phyloP scores from a whole-genome alignment of 306 rosid genomes.

The Abrus pulchellus region DNA sequence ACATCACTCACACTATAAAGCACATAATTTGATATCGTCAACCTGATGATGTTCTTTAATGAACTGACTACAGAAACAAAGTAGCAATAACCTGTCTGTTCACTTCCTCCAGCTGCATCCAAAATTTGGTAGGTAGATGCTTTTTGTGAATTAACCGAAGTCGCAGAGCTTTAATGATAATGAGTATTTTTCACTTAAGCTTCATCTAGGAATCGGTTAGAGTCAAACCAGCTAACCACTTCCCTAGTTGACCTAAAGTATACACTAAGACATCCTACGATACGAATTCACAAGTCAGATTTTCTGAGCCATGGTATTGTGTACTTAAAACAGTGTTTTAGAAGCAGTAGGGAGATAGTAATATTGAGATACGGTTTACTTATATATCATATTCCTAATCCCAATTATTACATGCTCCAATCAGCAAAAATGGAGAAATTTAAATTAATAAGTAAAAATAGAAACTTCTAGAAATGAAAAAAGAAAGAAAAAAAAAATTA shows the following conservation, averaged over 20 bases:
- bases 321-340: constrained; percentile 21
- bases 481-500: not conserved
- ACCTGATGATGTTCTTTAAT: constrained; percentile 25
- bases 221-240: constrained; percentile 34
- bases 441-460: not conserved
- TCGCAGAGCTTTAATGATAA: constrained; percentile 4
- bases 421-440: constrained; percentile 20
- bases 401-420: constrained; percentile 15
- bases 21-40: constrained; percentile 23
- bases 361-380: constrained; percentile 7
- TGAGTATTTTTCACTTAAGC: constrained; percentile 4
- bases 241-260: constrained; percentile 22
- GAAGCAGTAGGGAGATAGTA: constrained; percentile 6
- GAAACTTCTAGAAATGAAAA: not conserved
- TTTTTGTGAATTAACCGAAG: constrained; percentile 23
- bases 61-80: constrained; percentile 30
- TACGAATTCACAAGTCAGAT: constrained; percentile 13
- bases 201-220: constrained; percentile 21
- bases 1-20: constrained; percentile 16
- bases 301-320: constrained; percentile 23
- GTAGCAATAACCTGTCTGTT: not conserved
- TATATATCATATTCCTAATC: not conserved
- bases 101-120: not conserved
- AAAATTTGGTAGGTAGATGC: constrained; percentile 3
- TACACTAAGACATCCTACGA: constrained; percentile 30